These are phyloP conservation scores for Quercus variabilis DNA, from an alignment of 306 rosid genomes.

Conservation along the genomic window DNA sequence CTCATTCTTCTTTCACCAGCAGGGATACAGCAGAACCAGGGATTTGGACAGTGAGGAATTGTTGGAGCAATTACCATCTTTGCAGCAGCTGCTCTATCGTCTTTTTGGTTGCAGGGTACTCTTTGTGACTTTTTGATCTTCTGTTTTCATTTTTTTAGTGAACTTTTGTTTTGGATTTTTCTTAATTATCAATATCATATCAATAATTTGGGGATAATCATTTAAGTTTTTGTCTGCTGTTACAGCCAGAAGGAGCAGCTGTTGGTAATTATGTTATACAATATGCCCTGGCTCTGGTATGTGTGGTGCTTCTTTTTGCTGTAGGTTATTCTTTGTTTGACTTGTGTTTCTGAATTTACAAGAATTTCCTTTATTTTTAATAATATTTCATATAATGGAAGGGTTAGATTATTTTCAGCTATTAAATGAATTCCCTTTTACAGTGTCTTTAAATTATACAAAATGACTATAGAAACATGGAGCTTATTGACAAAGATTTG, in stretches of 20 bases:
- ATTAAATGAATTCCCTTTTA: neutral
- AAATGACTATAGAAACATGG: neutral
- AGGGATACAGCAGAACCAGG: conserved; percentile 94
- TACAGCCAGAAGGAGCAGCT: conserved; percentile 99
- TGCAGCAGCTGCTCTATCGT: conserved; percentile 87
- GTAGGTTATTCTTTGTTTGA: neutral
- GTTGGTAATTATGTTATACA: conserved; percentile 83
- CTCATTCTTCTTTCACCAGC: conserved; percentile 30
- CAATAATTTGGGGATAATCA: neutral
- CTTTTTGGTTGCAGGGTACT: conserved; percentile 91
- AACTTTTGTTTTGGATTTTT: neutral
- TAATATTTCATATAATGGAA: neutral
- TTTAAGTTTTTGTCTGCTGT: conserved; percentile 29
- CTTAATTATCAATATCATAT: neutral
- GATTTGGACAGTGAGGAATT: conserved; percentile 91
- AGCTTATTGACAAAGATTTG: neutral
- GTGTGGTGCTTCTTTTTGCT: conserved; percentile 13
- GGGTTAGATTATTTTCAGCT: neutral
- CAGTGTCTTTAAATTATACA: neutral
- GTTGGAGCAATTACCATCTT: conserved; percentile 93
- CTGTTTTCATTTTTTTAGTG: neutral
- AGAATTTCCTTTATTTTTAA: neutral
- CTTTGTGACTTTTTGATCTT: conserved; percentile 14
- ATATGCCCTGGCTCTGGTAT: conserved; percentile 96
- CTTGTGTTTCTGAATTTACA: neutral